phyloP scores from a whole-genome alignment of 345 rosid genomes.

The Balakata baccata region DNA sequence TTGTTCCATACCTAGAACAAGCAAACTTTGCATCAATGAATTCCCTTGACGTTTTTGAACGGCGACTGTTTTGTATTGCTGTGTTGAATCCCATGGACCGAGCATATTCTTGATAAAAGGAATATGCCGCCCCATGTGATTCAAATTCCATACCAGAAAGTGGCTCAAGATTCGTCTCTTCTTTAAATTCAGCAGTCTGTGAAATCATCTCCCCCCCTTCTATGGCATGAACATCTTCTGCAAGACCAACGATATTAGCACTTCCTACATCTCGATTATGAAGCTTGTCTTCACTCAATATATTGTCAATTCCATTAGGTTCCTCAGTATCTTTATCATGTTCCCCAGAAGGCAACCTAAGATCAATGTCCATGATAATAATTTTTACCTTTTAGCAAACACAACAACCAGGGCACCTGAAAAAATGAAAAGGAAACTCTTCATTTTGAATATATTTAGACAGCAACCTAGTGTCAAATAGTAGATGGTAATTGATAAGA shows the following conservation, averaged over 20 bases:
- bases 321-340: constrained; percentile 50
- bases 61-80: constrained; percentile 60
- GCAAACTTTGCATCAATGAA: constrained; percentile 76
- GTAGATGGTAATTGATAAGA: not conserved
- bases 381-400: not conserved
- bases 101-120: constrained; percentile 68
- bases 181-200: constrained; percentile 30
- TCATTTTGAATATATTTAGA: not conserved
- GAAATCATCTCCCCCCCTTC: constrained; percentile 27
- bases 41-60: constrained; percentile 62
- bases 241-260: constrained; percentile 31
- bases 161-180: constrained; percentile 53
- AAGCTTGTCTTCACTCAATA: constrained; percentile 40
- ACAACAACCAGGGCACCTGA: constrained; percentile 5
- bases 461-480: not conserved
- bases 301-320: constrained; percentile 43
- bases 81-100: constrained; percentile 66
- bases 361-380: constrained; percentile 55
- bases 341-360: constrained; percentile 64
- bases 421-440: not conserved
- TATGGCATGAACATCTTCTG: constrained; percentile 19
- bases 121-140: constrained; percentile 56
- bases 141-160: constrained; percentile 60
- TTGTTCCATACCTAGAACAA: constrained; percentile 67
- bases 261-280: constrained; percentile 38